These are phyloP conservation scores for Hebeloma cylindrosporum DNA, from an alignment of 768 basidiomycete species.

Conservation along the genomic window DNA sequence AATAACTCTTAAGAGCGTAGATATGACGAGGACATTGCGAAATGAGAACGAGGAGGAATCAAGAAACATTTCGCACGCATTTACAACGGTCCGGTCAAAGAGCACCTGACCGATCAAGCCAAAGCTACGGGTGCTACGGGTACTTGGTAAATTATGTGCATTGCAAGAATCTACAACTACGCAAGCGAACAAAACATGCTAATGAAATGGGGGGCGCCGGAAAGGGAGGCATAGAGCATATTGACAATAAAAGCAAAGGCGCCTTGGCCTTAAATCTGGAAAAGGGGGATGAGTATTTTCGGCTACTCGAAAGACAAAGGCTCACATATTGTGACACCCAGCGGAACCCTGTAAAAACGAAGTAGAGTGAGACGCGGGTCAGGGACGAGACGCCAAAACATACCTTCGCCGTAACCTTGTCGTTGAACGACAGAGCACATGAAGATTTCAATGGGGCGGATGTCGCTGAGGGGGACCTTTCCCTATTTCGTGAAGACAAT, in stretches of 20 bases:
- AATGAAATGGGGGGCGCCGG: background rate
- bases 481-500: slow-evolving; percentile 53
- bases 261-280: slow-evolving; percentile 46
- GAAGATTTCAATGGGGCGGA: slow-evolving; percentile 98
- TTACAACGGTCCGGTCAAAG: background rate
- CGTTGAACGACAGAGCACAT: slow-evolving; percentile 99
- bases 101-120: background rate
- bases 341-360: slow-evolving; percentile 68
- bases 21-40: slow-evolving; percentile 49
- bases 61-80: slow-evolving; percentile 15
- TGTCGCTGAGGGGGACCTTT: slow-evolving; percentile 94
- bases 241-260: no score
- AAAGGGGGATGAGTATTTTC: slow-evolving; percentile 6
- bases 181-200: slow-evolving; percentile 10
- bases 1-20: slow-evolving; percentile 59
- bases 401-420: slow-evolving; percentile 97
- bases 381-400: slow-evolving; percentile 16
- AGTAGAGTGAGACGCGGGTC: slow-evolving; percentile 6
- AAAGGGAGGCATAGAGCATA: slow-evolving; percentile 7
- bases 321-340: slow-evolving; percentile 97
- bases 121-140: background rate
- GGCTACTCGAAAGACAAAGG: slow-evolving; percentile 8
- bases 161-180: slow-evolving; percentile 11
- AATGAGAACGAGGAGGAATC: slow-evolving; percentile 39
- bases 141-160: slow-evolving; percentile 13